These are phyloP conservation scores for Infundibulicybe gibba DNA, from an alignment of 768 basidiomycete genomes.

Conservation along the genomic window DNA sequence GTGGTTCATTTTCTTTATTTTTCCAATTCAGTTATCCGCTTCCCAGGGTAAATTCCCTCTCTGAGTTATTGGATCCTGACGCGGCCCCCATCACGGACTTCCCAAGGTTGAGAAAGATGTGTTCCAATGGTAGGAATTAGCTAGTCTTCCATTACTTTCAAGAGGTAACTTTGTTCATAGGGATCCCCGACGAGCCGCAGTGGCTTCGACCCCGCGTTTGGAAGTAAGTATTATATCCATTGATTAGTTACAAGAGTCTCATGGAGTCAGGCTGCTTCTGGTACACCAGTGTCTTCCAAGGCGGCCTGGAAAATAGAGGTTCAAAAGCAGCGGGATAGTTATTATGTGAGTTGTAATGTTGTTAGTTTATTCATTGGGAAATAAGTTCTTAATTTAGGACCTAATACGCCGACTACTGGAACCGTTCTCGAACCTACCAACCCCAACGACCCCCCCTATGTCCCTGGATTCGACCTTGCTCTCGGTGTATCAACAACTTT, in stretches of 20 bases:
- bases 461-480: constrained; percentile 46
- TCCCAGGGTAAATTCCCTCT: constrained; percentile 49
- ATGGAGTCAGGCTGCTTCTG: constrained; percentile 48
- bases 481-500: constrained; percentile 51
- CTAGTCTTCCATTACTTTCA: constrained; percentile 1
- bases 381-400: constrained; percentile 40
- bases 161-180: constrained; percentile 28
- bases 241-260: constrained; percentile 4
- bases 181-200: constrained; percentile 68
- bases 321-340: constrained; percentile 59
- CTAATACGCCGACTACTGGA: constrained; percentile 61
- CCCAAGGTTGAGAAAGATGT: constrained; percentile 48
- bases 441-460: constrained; percentile 33
- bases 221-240: constrained; percentile 47
- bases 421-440: constrained; percentile 43
- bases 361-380: neutral
- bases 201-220: constrained; percentile 78
- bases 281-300: constrained; percentile 56
- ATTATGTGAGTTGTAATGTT: constrained; percentile 52
- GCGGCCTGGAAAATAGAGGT: constrained; percentile 55
- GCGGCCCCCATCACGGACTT: constrained; percentile 53
- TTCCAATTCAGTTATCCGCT: constrained; percentile 5
- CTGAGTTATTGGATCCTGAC: constrained; percentile 55
- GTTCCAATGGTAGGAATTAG: constrained; percentile 49
- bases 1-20: constrained; percentile 13